These are phyloP conservation scores for Xerocomellus chrysenteron DNA, from an alignment of 768 basidiomycete genomes.

Conservation along the genomic window DNA sequence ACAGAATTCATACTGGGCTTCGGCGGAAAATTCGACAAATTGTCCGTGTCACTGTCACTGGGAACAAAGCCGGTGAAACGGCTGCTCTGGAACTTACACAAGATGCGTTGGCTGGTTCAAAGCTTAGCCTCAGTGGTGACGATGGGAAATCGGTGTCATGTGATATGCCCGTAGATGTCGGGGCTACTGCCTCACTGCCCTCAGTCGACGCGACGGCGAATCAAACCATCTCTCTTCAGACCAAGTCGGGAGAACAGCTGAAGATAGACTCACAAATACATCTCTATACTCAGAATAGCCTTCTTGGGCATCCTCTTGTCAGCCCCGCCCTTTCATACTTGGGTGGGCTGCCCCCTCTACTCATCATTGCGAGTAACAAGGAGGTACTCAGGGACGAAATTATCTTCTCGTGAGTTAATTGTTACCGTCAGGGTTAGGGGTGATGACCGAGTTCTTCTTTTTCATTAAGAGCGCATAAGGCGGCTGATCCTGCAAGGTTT, in stretches of 20 bases:
- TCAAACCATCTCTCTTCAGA: conserved; percentile 46
- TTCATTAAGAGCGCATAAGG: conserved; percentile 78
- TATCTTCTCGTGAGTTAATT: conserved; percentile 66
- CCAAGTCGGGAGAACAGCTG: conserved; percentile 51
- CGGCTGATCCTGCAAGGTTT: conserved; percentile 77
- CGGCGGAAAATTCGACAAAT: conserved; percentile 61
- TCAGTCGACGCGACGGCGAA: conserved; percentile 34
- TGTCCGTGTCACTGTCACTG: conserved; percentile 37
- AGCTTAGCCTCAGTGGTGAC: conserved; percentile 4
- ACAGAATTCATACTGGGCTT: conserved; percentile 54
- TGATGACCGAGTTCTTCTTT: background rate
- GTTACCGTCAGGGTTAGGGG: background rate
- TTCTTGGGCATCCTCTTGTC: conserved; percentile 77
- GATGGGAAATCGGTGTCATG: conserved; percentile 18
- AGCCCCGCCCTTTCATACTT: conserved; percentile 80
- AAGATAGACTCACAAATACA: conserved; percentile 74
- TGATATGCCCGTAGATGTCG: conserved; percentile 45
- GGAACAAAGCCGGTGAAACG: conserved; percentile 7
- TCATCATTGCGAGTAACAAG: conserved; percentile 83
- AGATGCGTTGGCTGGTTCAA: conserved; percentile 10
- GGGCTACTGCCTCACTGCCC: conserved; percentile 46
- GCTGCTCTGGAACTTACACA: background rate
- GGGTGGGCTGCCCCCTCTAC: conserved; percentile 86
- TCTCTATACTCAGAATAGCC: conserved; percentile 78
- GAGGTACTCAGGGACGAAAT: conserved; percentile 93